These are phyloP conservation scores for Dissophora globulifera DNA, from an alignment of 192 early-diverging fungal species.

Conservation along the genomic window DNA sequence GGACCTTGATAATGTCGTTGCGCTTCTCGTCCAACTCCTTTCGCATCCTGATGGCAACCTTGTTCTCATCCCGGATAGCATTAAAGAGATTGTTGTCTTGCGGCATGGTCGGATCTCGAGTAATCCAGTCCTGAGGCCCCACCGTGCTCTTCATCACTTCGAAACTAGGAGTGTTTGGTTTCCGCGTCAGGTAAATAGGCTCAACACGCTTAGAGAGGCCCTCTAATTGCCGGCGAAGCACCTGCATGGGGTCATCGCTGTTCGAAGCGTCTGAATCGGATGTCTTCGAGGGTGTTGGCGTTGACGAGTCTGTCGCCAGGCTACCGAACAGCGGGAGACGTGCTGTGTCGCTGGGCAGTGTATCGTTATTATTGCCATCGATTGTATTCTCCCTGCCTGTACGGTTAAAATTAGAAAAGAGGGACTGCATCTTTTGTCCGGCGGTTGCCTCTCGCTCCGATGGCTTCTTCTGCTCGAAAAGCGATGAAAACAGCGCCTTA, in stretches of 20 bases:
- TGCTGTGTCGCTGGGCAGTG: slow-evolving; percentile 11
- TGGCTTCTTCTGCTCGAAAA: slow-evolving; percentile 43
- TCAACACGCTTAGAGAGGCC: slow-evolving; percentile 36
- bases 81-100: slow-evolving; percentile 28
- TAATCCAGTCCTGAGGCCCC: slow-evolving; percentile 35
- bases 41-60: slow-evolving; percentile 47
- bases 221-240: slow-evolving; percentile 37
- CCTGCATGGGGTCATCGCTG: slow-evolving; percentile 32
- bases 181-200: slow-evolving; percentile 38
- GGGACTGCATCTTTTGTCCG: slow-evolving; percentile 31
- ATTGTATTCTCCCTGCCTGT: not conserved
- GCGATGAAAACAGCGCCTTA: slow-evolving; percentile 40
- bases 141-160: slow-evolving; percentile 40
- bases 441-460: not conserved
- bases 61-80: slow-evolving; percentile 41
- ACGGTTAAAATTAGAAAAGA: slow-evolving; percentile 51
- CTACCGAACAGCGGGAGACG: not conserved
- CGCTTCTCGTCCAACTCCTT: slow-evolving; percentile 34
- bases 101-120: slow-evolving; percentile 15
- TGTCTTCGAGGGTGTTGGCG: not conserved
- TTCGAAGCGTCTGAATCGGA: not conserved
- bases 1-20: slow-evolving; percentile 24
- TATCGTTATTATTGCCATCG: not conserved
- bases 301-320: not conserved
- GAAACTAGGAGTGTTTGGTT: slow-evolving; percentile 37